Base-by-base conservation (phyloP, 148 eudicot genomes). In the Arctostaphylos glauca region DNA sequence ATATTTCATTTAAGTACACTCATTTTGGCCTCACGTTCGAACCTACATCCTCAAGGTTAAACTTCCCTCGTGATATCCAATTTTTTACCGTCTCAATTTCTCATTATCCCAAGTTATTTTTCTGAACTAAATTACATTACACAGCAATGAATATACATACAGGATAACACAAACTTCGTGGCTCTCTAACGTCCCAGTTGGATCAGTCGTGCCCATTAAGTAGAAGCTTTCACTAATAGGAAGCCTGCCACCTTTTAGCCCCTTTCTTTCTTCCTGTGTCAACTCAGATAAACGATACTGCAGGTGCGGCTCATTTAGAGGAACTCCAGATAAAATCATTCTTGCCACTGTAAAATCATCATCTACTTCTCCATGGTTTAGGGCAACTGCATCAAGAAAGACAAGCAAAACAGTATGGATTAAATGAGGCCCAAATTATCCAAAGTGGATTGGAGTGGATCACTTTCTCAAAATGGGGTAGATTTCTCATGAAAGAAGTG, bases 191-290 rank as follows among this genome's bases (percentile, higher is more conserved):
- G 85, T 58, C 46, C 87, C 87, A 0, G 95, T 96, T 6, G 99
- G 99, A 84, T 96, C 99, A 79, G 90, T 87, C 16, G 99, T 96
- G 74, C 99, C 99, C 94, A 96, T 96, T 53, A 96, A 73, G 83
- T 92, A 91, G 81, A 82, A 94, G 87, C 97, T 91, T 77, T 90
- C 95, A 66, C 59, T 58, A 21, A 93, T 77, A 14, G 94, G 94
- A 74, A 96, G 83, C 81, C 62, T 96, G 67, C 97, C 95, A n/a
- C 78, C 85, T 89, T 83, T 87, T 12, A 93, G 95, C 43, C 84
- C 88, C 75, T 85, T 92, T 73, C 83, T 88, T 78, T 92, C 95
- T 52, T 78, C 85, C 25, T 86, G 87, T 3, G 84, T 88, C 74
- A 91, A 82, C 4, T 18, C 43, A 46, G 89, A 84, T 52, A 96